phyloP scores from a whole-genome alignment of 2,329 filamentous ascomycete species.

The Neophaeococcomyces mojaviensis region DNA sequence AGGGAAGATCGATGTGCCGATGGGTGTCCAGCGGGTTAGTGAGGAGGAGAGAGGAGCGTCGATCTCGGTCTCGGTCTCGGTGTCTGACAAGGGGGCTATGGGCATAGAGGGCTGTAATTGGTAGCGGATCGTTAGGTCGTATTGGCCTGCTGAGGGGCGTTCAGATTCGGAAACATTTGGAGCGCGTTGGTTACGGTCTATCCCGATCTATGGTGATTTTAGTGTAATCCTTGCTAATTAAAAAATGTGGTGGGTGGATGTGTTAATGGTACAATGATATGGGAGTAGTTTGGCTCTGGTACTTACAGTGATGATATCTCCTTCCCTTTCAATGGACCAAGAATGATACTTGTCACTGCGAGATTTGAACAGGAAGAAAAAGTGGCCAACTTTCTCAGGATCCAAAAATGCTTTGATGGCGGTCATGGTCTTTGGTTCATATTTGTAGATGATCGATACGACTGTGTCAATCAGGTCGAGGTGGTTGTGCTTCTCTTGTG shows the following conservation, averaged over 20 bases:
- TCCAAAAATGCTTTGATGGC: conserved; percentile 7
- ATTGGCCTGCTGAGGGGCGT: conserved; percentile 3
- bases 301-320: conserved; percentile 5
- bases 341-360: background rate
- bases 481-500: background rate
- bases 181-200: background rate
- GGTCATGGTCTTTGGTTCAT: conserved; percentile 4
- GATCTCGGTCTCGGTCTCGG: background rate
- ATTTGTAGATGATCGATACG: conserved; percentile 4
- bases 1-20: conserved; percentile 2
- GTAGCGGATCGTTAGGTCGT: conserved; percentile 8
- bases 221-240: background rate
- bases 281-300: background rate
- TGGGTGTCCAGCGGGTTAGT: background rate
- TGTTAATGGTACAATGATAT: background rate
- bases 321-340: conserved; percentile 7
- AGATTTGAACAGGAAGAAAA: conserved; percentile 10
- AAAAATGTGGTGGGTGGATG: background rate
- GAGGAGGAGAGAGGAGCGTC: background rate
- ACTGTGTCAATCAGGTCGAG: conserved; percentile 5
- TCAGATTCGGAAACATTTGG: background rate
- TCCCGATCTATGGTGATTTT: conserved; percentile 1
- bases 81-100: background rate
- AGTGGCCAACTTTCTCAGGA: background rate
- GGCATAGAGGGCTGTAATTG: background rate